These are phyloP conservation scores for Hebeloma cylindrosporum DNA, from an alignment of 768 basidiomycete species.

Conservation along the genomic window DNA sequence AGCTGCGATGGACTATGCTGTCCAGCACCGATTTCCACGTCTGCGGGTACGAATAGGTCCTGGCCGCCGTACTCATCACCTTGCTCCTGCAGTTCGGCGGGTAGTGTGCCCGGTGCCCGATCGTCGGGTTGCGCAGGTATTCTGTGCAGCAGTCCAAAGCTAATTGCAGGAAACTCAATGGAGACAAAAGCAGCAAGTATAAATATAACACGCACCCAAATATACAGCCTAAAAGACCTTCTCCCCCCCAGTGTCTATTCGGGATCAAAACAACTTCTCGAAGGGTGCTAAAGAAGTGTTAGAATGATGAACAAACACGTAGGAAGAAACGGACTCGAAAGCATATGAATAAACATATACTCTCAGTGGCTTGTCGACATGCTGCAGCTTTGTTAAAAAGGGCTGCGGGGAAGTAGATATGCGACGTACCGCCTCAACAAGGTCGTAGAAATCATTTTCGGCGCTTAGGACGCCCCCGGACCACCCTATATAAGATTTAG, in stretches of 20 bases:
- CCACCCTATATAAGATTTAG: constrained; percentile 75
- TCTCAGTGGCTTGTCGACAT: constrained; percentile 89
- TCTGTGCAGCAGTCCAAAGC: constrained; percentile 89
- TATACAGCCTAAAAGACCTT: constrained; percentile 91
- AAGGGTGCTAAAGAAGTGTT: constrained; percentile 59
- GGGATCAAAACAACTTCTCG: constrained; percentile 94
- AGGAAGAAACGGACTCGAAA: constrained; percentile 69
- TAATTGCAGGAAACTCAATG: constrained; percentile 28
- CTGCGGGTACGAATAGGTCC: constrained; percentile 74
- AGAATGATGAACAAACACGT: constrained; percentile 7
- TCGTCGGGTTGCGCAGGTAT: constrained; percentile 79
- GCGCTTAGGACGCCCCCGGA: constrained; percentile 88
- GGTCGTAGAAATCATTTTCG: constrained; percentile 95
- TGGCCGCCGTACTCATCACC: constrained; percentile 59
- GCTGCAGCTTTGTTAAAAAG: constrained; percentile 44
- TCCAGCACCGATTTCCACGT: constrained; percentile 37
- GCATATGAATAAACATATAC: constrained; percentile 98
- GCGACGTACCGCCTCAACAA: constrained; percentile 83
- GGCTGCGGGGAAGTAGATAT: background rate
- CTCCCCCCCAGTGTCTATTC: constrained; percentile 97
- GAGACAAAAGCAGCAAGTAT: background rate
- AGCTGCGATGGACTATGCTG: constrained; percentile 27
- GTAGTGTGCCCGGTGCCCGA: constrained; percentile 54
- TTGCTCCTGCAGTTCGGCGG: constrained; percentile 51
- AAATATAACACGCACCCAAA: constrained; percentile 68